Conservation (phyloP, 208 protist species). For the Crithidia acanthocephali region DNA sequence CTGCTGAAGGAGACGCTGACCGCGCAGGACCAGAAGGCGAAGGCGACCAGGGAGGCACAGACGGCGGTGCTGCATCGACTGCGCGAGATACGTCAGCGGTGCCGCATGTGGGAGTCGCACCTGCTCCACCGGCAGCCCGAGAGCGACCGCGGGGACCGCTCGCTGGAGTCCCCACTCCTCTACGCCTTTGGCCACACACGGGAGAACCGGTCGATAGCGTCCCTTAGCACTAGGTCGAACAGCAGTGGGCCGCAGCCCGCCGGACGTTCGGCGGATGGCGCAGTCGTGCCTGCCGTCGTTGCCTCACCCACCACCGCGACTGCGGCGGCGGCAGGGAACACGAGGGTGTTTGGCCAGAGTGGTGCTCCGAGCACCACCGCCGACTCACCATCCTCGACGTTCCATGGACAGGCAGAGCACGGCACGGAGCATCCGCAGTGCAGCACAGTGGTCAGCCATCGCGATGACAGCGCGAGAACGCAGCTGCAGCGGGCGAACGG, state of each 20-base stretch:
- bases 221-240: not conserved
- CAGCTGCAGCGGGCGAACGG: not conserved
- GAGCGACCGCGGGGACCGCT: not conserved
- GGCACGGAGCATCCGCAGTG: not conserved
- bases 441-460: not conserved
- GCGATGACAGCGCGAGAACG: not conserved
- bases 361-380: not conserved
- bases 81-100: constrained; percentile 36
- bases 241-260: not conserved
- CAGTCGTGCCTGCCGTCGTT: not conserved
- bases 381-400: not conserved
- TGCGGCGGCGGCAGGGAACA: not conserved
- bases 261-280: not conserved
- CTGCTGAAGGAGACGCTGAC: constrained; percentile 73
- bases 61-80: constrained; percentile 44
- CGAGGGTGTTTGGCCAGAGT: not conserved
- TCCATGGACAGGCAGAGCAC: not conserved
- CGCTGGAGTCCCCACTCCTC: not conserved
- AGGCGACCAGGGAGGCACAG: constrained; percentile 49
- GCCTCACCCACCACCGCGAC: not conserved
- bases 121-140: constrained; percentile 31
- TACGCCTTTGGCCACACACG: not conserved
- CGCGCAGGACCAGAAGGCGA: constrained; percentile 70
- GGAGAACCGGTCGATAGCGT: not conserved
- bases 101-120: constrained; percentile 54